Conservation (phyloP, 2,329 filamentous ascomycete species). For the Lecanosticta acicola region DNA sequence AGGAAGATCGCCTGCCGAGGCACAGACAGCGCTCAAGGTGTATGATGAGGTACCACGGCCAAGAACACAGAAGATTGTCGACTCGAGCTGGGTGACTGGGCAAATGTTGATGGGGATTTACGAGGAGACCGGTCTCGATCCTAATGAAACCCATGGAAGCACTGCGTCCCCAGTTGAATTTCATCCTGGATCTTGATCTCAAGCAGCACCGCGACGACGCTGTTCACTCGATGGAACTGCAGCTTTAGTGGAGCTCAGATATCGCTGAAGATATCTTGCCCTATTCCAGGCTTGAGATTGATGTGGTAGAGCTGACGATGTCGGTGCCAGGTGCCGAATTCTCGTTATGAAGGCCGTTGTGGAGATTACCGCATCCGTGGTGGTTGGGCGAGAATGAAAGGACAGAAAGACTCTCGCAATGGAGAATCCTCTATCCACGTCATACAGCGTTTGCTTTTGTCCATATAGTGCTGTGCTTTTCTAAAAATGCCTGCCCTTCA, state of each 20-base stretch:
- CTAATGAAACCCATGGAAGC: slow-evolving; percentile 6
- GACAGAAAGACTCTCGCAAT: no score
- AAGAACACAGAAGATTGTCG: slow-evolving; percentile 12
- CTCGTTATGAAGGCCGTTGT: no score
- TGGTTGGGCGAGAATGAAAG: no score
- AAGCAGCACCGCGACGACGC: slow-evolving; percentile 12
- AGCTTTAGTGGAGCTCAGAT: background rate
- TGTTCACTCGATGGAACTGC: slow-evolving; percentile 5
- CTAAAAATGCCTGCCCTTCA: no score
- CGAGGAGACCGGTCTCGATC: slow-evolving; percentile 1
- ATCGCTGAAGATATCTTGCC: background rate
- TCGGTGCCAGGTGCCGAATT: no score
- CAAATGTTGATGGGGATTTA: slow-evolving; percentile 11
- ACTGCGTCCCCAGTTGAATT: slow-evolving; percentile 12
- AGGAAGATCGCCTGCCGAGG: slow-evolving; percentile 1
- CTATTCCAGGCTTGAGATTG: background rate
- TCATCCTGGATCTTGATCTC: slow-evolving; percentile 14
- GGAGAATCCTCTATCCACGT: no score
- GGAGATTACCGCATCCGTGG: no score
- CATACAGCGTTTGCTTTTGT: no score
- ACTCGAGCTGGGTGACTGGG: slow-evolving; percentile 11
- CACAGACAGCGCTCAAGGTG: slow-evolving; percentile 2
- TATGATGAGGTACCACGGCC: slow-evolving; percentile 13
- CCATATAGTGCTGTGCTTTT: no score
- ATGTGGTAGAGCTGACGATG: no score